Evolutionary conservation across 805 yeast genomes (phyloP), one percentile per base, ranked within the genome.

Genomic region (Saturnispora kantuleensis): DNA sequence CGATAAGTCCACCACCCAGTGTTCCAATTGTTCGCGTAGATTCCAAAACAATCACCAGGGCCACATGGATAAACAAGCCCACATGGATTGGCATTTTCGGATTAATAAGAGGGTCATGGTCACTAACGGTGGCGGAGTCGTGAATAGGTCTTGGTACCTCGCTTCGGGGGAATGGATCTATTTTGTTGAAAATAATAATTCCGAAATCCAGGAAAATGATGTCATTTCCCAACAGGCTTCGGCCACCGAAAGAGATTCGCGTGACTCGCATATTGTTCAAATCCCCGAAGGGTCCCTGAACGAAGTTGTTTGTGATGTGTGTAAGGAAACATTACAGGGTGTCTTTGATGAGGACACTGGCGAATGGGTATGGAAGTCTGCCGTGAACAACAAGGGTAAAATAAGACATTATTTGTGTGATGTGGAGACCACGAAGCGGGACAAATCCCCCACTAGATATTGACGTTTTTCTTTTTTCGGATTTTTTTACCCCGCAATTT

Each of bases 21-120:
- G 98, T 67, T 76, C 84, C 12, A 79, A 81, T 15, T 93, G 98
- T 66, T 94, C 97, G 18, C 85, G 85, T 59, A 66, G 99, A 50
- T 93, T 87, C 59, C 70, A 76, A 3, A 73, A 74, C 43, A 75
- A 79, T 31, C 66, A 63, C 2, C 74, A 70, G 39, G 94, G 87
- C 12, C 65, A 63, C 33, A 62, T 63, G 5, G 63, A 65, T 39
- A 74, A 74, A 47, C 75, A 80, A 42, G 70, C 76, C 13, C 98
- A 93, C 63, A 66, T 87, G 52, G 98, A 90, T 62, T 90, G 97
- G 97, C 97, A 90, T 67, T 88, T 87, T 68, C 75, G 97, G 54
- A 83, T 86, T 37, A 90, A 87, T 62, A 86, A 85, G 59, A 80
- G 83, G 55, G 68, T 84, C 39, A 75, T 77, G 38, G 18, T 35